Conservation (phyloP, 768 basidiomycete species). For the Trametes punicea region DNA sequence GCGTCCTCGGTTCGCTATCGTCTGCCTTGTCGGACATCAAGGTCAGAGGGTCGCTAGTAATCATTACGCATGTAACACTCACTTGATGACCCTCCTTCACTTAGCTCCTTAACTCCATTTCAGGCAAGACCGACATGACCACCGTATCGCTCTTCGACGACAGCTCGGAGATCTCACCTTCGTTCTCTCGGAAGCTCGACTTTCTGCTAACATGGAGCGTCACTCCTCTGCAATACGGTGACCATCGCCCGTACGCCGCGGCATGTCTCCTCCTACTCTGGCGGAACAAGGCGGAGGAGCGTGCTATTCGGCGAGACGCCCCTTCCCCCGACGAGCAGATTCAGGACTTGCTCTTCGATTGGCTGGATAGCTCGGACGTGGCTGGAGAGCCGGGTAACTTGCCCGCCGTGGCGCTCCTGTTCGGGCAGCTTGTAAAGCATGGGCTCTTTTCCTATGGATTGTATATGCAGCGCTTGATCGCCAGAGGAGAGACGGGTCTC, state of each 20-base stretch:
- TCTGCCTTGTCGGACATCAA: slow-evolving; percentile 58
- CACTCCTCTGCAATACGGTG: slow-evolving; percentile 76
- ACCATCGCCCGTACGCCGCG: slow-evolving; percentile 75
- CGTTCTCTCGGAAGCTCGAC: slow-evolving; percentile 68
- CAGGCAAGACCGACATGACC: slow-evolving; percentile 57
- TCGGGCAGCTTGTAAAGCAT: slow-evolving; percentile 67
- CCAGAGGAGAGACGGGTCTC: slow-evolving; percentile 67
- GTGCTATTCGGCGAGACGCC: slow-evolving; percentile 60
- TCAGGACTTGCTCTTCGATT: slow-evolving; percentile 77
- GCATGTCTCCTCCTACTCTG: slow-evolving; percentile 65
- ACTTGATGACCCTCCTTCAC: slow-evolving; percentile 1
- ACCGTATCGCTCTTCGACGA: slow-evolving; percentile 57
- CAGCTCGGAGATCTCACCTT: slow-evolving; percentile 33
- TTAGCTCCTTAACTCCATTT: slow-evolving; percentile 77
- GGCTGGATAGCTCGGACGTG: slow-evolving; percentile 68
- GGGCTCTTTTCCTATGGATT: slow-evolving; percentile 69
- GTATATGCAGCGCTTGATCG: slow-evolving; percentile 80
- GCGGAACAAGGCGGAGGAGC: slow-evolving; percentile 57
- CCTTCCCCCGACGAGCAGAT: slow-evolving; percentile 58
- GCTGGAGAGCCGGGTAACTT: slow-evolving; percentile 56
- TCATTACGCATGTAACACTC: not conserved
- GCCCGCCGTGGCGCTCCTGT: slow-evolving; percentile 60
- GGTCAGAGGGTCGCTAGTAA: slow-evolving; percentile 24
- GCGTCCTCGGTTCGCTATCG: slow-evolving; percentile 55
- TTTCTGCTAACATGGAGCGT: slow-evolving; percentile 79